phyloP scores from a whole-genome alignment of 2,329 filamentous ascomycete genomes.

The Hymenoscyphus infarciens region DNA sequence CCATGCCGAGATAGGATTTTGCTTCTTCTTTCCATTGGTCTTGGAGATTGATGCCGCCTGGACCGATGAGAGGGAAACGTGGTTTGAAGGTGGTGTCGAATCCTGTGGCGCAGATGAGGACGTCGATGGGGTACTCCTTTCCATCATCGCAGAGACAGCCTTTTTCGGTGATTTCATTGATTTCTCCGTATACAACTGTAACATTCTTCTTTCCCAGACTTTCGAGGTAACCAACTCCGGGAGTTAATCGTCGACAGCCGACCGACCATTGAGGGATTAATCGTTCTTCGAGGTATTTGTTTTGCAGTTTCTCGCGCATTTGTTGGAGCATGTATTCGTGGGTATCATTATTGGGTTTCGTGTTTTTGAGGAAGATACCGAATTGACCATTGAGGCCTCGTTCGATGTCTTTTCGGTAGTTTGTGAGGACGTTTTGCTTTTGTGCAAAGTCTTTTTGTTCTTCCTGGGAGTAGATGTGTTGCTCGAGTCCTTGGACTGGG shows the following conservation, averaged over 20 bases:
- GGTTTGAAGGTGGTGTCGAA: slow-evolving; percentile 39
- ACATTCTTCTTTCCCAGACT: slow-evolving; percentile 44
- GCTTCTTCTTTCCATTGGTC: slow-evolving; percentile 24
- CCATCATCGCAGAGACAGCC: slow-evolving; percentile 40
- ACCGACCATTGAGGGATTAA: slow-evolving; percentile 52
- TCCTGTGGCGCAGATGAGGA: slow-evolving; percentile 55
- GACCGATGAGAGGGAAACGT: slow-evolving; percentile 27
- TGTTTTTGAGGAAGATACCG: slow-evolving; percentile 43
- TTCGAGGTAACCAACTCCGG: slow-evolving; percentile 49
- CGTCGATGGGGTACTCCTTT: slow-evolving; percentile 37
- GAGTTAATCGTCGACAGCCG: slow-evolving; percentile 51
- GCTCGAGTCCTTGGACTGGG: slow-evolving; percentile 41
- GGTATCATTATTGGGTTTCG: slow-evolving; percentile 40
- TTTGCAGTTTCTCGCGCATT: slow-evolving; percentile 38
- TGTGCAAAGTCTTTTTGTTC: slow-evolving; percentile 42
- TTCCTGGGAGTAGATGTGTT: slow-evolving; percentile 41
- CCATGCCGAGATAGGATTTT: slow-evolving; percentile 24
- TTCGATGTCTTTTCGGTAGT: slow-evolving; percentile 43
- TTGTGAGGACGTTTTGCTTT: slow-evolving; percentile 41
- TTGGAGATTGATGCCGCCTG: slow-evolving; percentile 17
- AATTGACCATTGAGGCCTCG: slow-evolving; percentile 46
- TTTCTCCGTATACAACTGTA: slow-evolving; percentile 47
- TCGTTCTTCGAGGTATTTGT: slow-evolving; percentile 40
- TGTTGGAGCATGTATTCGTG: slow-evolving; percentile 36
- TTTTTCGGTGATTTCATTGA: slow-evolving; percentile 39